Percentiles rank a stretch among this genome's conserved stretches.
These are phyloP conservation scores for Clohesyomyces aquaticus DNA, from an alignment of 495 filamentous ascomycete species.

Conservation along the genomic window DNA sequence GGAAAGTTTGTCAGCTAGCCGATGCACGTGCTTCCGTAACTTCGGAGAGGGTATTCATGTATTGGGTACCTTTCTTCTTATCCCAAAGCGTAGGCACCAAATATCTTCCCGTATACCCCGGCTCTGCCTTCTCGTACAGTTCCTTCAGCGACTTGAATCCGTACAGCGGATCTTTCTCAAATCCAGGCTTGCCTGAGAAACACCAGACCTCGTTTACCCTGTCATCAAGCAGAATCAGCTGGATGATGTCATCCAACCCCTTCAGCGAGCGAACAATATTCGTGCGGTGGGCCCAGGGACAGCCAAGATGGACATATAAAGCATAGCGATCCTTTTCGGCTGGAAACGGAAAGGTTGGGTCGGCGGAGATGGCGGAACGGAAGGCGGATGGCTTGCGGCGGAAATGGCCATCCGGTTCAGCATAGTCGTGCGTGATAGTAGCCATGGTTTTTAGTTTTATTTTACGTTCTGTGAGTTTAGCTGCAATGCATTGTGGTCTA, in stretches of 20 bases:
- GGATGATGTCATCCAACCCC: conserved; percentile 73
- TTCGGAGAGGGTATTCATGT: neutral
- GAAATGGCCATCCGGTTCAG: too few species aligned
- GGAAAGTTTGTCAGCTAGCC: neutral
- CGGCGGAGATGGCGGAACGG: conserved; percentile 43
- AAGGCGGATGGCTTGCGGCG: conserved; percentile 35
- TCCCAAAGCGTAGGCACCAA: conserved; percentile 68
- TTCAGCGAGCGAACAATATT: conserved; percentile 78
- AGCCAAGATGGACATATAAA: conserved; percentile 75
- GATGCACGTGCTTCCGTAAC: neutral
- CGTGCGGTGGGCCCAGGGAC: conserved; percentile 83
- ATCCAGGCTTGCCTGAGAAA: conserved; percentile 52
- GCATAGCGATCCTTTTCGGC: conserved; percentile 77
- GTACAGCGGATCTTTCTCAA: conserved; percentile 45
- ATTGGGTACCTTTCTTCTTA: conserved; percentile 53
- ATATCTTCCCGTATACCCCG: conserved; percentile 62
- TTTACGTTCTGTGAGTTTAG: too few species aligned
- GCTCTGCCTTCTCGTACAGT: conserved; percentile 64
- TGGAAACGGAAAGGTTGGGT: conserved; percentile 57
- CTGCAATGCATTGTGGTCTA: too few species aligned
- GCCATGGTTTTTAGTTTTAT: too few species aligned
- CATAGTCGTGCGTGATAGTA: too few species aligned
- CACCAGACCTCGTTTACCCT: conserved; percentile 75
- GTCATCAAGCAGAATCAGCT: conserved; percentile 66
- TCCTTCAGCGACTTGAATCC: conserved; percentile 62